Evolutionary conservation across 1,284 basidiomycete species (phyloP).

Genomic region (Microbotryum lychnidis-dioicae): DNA sequence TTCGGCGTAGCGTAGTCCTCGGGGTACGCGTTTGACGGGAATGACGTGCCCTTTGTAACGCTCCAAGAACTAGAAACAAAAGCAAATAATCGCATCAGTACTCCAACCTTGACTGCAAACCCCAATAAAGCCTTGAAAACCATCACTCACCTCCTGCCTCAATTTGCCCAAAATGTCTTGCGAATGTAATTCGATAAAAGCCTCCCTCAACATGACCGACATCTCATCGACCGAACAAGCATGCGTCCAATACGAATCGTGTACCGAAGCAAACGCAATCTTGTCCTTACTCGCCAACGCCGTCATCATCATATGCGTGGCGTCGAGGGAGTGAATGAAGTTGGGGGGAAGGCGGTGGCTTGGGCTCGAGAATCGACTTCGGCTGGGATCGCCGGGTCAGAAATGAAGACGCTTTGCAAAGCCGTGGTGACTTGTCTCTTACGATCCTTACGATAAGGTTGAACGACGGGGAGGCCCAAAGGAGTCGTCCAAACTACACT

Average conservation of each 20-base stretch:
- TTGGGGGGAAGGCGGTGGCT: constrained; percentile 97
- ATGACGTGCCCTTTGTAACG: constrained; percentile 70
- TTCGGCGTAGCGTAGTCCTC: constrained; percentile 15
- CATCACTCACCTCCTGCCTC: constrained; percentile 42
- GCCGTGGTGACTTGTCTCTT: constrained; percentile 72
- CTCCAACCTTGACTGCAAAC: no score
- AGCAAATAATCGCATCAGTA: not conserved
- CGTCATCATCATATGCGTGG: constrained; percentile 97
- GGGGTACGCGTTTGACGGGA: constrained; percentile 49
- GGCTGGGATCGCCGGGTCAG: constrained; percentile 70
- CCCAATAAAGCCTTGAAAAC: not conserved
- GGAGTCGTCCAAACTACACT: constrained; percentile 95
- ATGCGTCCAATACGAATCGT: constrained; percentile 99
- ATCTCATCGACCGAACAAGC: constrained; percentile 79
- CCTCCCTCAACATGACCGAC: constrained; percentile 81
- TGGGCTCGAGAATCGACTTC: constrained; percentile 83
- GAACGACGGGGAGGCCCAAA: constrained; percentile 86
- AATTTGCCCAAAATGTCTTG: constrained; percentile 64
- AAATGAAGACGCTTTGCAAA: constrained; percentile 86
- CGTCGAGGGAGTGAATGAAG: constrained; percentile 95
- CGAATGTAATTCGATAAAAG: constrained; percentile 85
- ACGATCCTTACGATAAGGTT: constrained; percentile 83
- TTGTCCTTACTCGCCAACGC: constrained; percentile 74
- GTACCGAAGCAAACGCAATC: constrained; percentile 86
- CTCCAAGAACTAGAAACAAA: constrained; percentile 59